Conservation (phyloP, 2,329 filamentous ascomycete genomes). For the Aspergillus brunneoviolaceus region DNA sequence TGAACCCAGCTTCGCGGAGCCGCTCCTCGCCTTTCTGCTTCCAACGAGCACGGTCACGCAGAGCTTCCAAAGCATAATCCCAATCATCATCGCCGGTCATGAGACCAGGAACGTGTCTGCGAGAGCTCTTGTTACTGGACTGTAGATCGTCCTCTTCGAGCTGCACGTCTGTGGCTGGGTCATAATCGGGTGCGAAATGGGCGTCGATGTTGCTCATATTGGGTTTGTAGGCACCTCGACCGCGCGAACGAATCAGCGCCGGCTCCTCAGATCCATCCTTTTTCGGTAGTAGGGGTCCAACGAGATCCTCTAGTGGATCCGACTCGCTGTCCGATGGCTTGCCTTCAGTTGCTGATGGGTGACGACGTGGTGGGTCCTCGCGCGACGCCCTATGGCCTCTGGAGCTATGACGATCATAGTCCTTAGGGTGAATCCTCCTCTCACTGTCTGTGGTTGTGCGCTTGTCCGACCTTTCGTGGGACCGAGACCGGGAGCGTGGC, state of each 20-base stretch:
- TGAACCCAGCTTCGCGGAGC: constrained; percentile 74
- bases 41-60: constrained; percentile 77
- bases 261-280: constrained; percentile 36
- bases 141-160: constrained; percentile 54
- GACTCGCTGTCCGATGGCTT: constrained; percentile 47
- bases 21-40: constrained; percentile 72
- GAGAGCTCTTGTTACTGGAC: constrained; percentile 54
- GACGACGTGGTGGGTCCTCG: constrained; percentile 3
- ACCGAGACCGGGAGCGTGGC: constrained; percentile 22
- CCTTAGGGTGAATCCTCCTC: neutral
- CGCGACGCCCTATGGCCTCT: neutral
- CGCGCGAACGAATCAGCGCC: constrained; percentile 57
- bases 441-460: constrained; percentile 18
- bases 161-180: constrained; percentile 51
- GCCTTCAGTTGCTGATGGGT: neutral
- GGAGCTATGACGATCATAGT: constrained; percentile 10
- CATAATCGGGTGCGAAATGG: constrained; percentile 69
- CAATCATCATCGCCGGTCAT: constrained; percentile 64
- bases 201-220: constrained; percentile 70
- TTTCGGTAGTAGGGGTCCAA: constrained; percentile 67
- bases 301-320: constrained; percentile 71
- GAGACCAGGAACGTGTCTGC: constrained; percentile 39
- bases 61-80: constrained; percentile 75
- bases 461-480: constrained; percentile 14
- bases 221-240: constrained; percentile 64